These are phyloP conservation scores for Lentinula edodes DNA, from an alignment of 768 basidiomycete species.

Conservation along the genomic window DNA sequence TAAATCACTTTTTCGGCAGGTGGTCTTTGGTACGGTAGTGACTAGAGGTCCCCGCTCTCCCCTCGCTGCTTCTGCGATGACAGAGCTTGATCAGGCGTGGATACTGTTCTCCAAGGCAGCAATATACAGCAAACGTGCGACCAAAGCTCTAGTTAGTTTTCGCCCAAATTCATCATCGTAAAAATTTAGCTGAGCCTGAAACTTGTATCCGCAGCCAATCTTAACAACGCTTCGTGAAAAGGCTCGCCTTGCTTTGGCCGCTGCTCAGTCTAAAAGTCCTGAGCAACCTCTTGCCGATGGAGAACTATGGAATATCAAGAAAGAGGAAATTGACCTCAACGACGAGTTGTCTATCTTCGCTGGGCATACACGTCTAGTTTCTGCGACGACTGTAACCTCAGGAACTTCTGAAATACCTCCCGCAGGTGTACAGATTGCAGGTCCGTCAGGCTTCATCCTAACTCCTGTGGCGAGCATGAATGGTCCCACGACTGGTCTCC, in stretches of 20 bases:
- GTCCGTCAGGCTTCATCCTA: not conserved
- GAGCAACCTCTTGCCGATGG: slow-evolving; percentile 18
- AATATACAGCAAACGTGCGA: slow-evolving; percentile 51
- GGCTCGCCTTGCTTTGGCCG: slow-evolving; percentile 50
- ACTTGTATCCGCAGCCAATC: slow-evolving; percentile 39
- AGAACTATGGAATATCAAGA: slow-evolving; percentile 46
- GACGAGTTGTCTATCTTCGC: slow-evolving; percentile 70
- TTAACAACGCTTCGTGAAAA: slow-evolving; percentile 58
- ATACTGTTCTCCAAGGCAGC: slow-evolving; percentile 62
- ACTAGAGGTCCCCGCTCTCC: slow-evolving; percentile 67
- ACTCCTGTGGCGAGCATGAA: slow-evolving; percentile 5
- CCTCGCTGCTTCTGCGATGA: slow-evolving; percentile 60
- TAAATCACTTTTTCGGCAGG: slow-evolving; percentile 27
- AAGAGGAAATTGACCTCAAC: slow-evolving; percentile 38
- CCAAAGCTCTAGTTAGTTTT: slow-evolving; percentile 54
- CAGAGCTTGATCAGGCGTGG: slow-evolving; percentile 64
- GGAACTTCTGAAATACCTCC: not conserved
- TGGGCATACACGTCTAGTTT: slow-evolving; percentile 57
- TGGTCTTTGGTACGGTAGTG: slow-evolving; percentile 76
- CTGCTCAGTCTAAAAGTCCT: slow-evolving; percentile 33
- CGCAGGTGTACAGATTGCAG: no score
- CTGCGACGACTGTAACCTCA: slow-evolving; percentile 2
- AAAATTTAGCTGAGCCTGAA: not conserved
- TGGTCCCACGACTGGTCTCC: slow-evolving; percentile 11
- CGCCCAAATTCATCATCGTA: not conserved